Conservation (phyloP, 306 rosid genomes). For the Benincasa hispida region DNA sequence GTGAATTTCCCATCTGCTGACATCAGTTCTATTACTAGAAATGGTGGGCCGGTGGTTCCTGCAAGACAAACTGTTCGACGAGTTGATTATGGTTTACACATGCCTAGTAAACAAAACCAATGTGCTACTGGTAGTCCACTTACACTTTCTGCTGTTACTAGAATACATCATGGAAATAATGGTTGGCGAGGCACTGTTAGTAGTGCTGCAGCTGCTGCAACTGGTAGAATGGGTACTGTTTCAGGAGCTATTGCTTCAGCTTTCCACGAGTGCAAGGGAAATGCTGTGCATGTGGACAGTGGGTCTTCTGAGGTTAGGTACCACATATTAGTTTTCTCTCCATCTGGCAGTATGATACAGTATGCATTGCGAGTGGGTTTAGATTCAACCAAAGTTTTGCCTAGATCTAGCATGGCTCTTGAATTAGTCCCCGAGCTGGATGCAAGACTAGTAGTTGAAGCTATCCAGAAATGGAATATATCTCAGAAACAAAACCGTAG, state of each 20-base stretch:
- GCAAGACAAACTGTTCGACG: slow-evolving; percentile 25
- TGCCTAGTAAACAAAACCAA: slow-evolving; percentile 37
- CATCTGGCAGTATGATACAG: slow-evolving; percentile 75
- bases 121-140: slow-evolving; percentile 46
- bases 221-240: slow-evolving; percentile 49
- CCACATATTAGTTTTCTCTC: slow-evolving; percentile 72
- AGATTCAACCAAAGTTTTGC: slow-evolving; percentile 24
- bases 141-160: slow-evolving; percentile 68
- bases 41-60: slow-evolving; percentile 25
- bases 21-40: slow-evolving; percentile 25
- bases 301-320: slow-evolving; percentile 42
- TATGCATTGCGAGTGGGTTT: slow-evolving; percentile 43
- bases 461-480: slow-evolving; percentile 86
- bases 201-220: slow-evolving; percentile 94
- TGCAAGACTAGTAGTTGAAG: slow-evolving; percentile 63
- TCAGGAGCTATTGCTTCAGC: slow-evolving; percentile 80
- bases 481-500: slow-evolving; percentile 61
- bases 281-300: slow-evolving; percentile 29
- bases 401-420: slow-evolving; percentile 34
- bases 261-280: slow-evolving; percentile 49
- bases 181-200: slow-evolving; percentile 86
- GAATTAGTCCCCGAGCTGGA: slow-evolving; percentile 51
- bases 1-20: slow-evolving; percentile 45
- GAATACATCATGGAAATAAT: slow-evolving; percentile 69
- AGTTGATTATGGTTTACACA: slow-evolving; percentile 28